A percentile compares a stretch with the other conserved stretches of the same genome.
Conservation (phyloP, 306 rosid species). For the Prunus padus region DNA sequence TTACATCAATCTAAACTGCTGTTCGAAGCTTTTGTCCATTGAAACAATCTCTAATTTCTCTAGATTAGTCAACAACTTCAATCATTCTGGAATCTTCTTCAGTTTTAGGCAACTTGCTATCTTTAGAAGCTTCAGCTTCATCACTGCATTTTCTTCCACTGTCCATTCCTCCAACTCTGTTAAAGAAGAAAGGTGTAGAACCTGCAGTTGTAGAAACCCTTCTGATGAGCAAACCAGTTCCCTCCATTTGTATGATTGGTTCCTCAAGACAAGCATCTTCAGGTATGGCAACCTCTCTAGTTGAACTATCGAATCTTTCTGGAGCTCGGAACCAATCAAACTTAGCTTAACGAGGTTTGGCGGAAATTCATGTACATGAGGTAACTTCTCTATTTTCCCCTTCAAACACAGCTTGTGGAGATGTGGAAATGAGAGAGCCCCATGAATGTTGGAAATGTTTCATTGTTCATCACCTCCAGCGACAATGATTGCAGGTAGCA, state of each 20-base stretch:
- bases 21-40: neutral
- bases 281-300: conserved; percentile 7
- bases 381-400: neutral
- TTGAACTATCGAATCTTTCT: neutral
- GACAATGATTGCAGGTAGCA: neutral
- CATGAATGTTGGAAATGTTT: neutral
- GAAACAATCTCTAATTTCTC: neutral
- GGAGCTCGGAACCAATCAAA: neutral
- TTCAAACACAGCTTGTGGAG: neutral
- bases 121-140: neutral
- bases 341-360: neutral
- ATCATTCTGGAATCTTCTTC: neutral
- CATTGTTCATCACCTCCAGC: neutral
- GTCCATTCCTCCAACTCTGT: neutral
- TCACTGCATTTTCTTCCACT: neutral
- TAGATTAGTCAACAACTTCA: neutral
- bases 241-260: neutral
- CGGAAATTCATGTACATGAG: neutral
- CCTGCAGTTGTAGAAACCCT: neutral
- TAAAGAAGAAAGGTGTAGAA: neutral
- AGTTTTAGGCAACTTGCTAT: neutral
- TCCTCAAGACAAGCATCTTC: neutral
- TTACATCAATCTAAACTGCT: neutral
- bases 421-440: neutral
- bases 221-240: neutral